phyloP scores from a whole-genome alignment of 768 basidiomycete species.

The Galerina sulciceps region DNA sequence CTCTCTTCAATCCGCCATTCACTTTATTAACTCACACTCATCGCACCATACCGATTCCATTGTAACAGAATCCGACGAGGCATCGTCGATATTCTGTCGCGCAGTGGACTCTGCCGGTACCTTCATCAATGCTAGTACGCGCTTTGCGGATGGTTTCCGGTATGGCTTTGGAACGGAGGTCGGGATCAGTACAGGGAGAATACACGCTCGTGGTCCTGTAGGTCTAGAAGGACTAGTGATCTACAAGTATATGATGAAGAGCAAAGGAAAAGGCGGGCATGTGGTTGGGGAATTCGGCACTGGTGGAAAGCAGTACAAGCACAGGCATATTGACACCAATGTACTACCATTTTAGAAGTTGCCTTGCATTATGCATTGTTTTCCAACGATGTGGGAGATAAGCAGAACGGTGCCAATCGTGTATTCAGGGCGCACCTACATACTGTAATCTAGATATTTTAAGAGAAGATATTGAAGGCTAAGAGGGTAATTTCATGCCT shows the following conservation, averaged over 20 bases:
- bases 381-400: too few relatives aligned
- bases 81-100: constrained; percentile 76
- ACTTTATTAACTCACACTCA: constrained; percentile 90
- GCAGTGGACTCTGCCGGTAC: constrained; percentile 93
- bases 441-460: constrained; percentile 14
- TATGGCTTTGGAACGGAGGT: constrained; percentile 99
- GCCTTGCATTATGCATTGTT: background rate
- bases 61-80: constrained; percentile 75
- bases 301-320: constrained; percentile 79
- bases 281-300: constrained; percentile 85
- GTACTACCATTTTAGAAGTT: constrained; percentile 46
- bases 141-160: constrained; percentile 95
- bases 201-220: constrained; percentile 96
- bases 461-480: constrained; percentile 7
- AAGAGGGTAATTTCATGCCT: constrained; percentile 18
- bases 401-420: background rate
- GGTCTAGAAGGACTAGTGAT: constrained; percentile 92
- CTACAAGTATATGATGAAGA: constrained; percentile 94
- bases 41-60: constrained; percentile 97
- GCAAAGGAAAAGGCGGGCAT: constrained; percentile 75
- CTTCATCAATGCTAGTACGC: constrained; percentile 93
- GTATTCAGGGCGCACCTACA: constrained; percentile 2
- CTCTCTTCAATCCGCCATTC: constrained; percentile 74
- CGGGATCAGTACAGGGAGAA: constrained; percentile 94
- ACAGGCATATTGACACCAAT: constrained; percentile 48